A percentile compares a stretch with the other conserved stretches of the same genome.
These are phyloP conservation scores for Sicyos edulis DNA, from an alignment of 306 rosid species.

Conservation along the genomic window DNA sequence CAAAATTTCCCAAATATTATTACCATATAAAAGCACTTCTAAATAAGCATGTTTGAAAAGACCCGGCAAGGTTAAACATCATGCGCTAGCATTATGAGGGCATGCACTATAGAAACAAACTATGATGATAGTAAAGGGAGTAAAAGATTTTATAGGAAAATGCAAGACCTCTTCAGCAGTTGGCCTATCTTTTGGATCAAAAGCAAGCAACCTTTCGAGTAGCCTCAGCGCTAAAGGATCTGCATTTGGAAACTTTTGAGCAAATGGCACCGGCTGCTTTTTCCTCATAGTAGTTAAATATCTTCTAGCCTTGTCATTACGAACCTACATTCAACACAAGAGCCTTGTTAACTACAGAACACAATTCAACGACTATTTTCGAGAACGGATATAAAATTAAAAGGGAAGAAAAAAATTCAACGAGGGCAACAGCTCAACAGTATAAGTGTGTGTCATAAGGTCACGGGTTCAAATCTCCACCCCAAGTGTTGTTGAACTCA, in stretches of 20 bases:
- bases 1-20: not conserved
- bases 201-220: constrained; percentile 71
- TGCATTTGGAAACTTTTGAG: constrained; percentile 75
- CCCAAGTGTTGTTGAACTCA: too few relatives aligned
- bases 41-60: not conserved
- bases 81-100: not conserved
- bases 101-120: not conserved
- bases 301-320: constrained; percentile 91
- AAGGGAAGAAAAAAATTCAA: not conserved
- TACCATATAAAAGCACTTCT: not conserved
- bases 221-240: constrained; percentile 76
- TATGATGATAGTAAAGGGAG: not conserved
- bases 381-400: not conserved
- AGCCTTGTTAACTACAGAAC: not conserved
- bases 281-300: constrained; percentile 90
- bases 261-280: constrained; percentile 64
- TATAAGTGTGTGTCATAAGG: too few relatives aligned
- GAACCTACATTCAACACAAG: constrained; percentile 50
- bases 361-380: not conserved
- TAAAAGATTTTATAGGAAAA: not conserved
- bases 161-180: constrained; percentile 88
- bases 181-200: constrained; percentile 93
- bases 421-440: too few relatives aligned
- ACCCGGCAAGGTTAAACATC: not conserved
- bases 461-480: too few relatives aligned